These are phyloP conservation scores for Mortierella alpina DNA, from an alignment of 192 early-diverging fungal genomes.

Conservation along the genomic window DNA sequence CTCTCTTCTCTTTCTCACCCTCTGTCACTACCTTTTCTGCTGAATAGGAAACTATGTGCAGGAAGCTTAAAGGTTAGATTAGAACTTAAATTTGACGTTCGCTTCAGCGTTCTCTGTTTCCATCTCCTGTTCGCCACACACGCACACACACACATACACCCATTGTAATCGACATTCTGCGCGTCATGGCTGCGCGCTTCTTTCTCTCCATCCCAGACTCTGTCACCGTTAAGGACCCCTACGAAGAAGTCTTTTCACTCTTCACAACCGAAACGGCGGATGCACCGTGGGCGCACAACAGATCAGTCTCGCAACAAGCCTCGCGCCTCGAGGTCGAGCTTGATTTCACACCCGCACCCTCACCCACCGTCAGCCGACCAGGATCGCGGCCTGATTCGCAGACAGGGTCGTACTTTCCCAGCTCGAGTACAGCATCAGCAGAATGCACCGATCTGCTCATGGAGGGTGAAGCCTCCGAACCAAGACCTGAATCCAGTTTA, in stretches of 20 bases:
- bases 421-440: background rate
- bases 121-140: background rate
- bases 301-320: conserved; percentile 37
- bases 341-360: conserved; percentile 41
- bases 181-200: conserved; percentile 25
- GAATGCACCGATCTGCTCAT: background rate
- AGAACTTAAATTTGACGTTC: background rate
- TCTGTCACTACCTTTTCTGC: too few relatives aligned
- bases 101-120: background rate
- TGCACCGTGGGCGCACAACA: conserved; percentile 42
- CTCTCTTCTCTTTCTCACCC: too few relatives aligned
- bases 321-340: conserved; percentile 43
- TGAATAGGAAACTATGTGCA: background rate
- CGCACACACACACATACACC: background rate
- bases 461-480: too few relatives aligned
- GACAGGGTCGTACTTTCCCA: background rate
- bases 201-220: conserved; percentile 38
- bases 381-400: conserved; percentile 20
- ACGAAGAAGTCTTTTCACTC: conserved; percentile 50
- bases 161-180: background rate
- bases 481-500: too few relatives aligned
- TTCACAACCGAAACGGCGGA: conserved; percentile 45
- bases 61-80: background rate
- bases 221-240: conserved; percentile 22
- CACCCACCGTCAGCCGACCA: conserved; percentile 30